Evolutionary conservation across 306 rosid species (phyloP).

Genomic region (Prunus campanulata): DNA sequence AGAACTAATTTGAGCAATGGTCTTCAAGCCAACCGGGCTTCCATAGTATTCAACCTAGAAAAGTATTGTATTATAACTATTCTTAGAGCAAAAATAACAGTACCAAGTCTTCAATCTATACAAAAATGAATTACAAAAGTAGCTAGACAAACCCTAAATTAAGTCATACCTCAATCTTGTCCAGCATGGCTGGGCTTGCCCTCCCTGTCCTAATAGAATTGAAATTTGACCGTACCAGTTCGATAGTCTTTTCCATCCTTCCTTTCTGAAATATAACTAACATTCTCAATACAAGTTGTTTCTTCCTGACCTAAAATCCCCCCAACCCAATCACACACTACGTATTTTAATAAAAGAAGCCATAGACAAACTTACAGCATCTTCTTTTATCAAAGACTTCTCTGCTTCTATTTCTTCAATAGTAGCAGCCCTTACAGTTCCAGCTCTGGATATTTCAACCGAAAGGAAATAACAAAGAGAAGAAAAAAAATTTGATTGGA

Average conservation of each 20-base stretch:
- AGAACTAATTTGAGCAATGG: slow-evolving; percentile 92
- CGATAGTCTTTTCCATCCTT: slow-evolving; percentile 88
- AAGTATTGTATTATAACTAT: slow-evolving; percentile 24
- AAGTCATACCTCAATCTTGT: slow-evolving; percentile 75
- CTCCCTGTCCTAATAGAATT: slow-evolving; percentile 89
- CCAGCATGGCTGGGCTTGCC: slow-evolving; percentile 83
- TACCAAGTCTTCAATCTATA: neutral
- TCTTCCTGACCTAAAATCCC: neutral
- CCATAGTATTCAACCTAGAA: slow-evolving; percentile 96
- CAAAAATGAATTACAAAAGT: neutral
- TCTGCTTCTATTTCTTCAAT: slow-evolving; percentile 98
- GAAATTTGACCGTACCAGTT: slow-evolving; percentile 66
- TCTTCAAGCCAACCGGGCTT: slow-evolving; percentile 86
- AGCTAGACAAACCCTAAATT: slow-evolving; percentile 5
- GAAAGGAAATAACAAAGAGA: slow-evolving; percentile 8
- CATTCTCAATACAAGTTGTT: neutral
- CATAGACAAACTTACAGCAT: slow-evolving; percentile 52
- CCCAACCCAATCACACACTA: neutral
- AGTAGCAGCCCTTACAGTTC: slow-evolving; percentile 71
- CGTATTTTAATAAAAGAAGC: neutral
- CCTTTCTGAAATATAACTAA: slow-evolving; percentile 46
- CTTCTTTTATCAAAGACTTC: slow-evolving; percentile 67
- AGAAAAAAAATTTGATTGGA: neutral
- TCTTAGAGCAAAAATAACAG: neutral
- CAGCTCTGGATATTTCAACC: slow-evolving; percentile 33